phyloP scores from a whole-genome alignment of 306 rosid genomes.

The Prunus mira region DNA sequence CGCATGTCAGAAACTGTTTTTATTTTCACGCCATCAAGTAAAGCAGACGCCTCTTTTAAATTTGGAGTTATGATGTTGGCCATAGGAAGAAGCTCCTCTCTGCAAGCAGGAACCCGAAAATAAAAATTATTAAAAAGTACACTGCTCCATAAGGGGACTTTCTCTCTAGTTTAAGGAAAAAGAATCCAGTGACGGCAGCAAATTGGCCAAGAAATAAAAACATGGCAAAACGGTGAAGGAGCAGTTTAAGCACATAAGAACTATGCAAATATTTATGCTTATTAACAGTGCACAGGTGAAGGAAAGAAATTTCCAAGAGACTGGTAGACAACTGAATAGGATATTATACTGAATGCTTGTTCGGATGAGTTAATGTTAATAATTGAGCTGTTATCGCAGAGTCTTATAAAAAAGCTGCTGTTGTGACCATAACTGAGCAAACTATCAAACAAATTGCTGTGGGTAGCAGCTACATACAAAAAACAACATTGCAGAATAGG shows the following conservation, averaged over 20 bases:
- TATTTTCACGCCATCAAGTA: constrained; percentile 66
- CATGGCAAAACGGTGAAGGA: not conserved
- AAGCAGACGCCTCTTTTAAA: constrained; percentile 79
- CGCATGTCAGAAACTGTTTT: constrained; percentile 82
- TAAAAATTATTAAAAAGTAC: constrained; percentile 1
- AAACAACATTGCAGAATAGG: not conserved
- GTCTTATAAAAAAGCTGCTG: not conserved
- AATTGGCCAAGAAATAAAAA: not conserved
- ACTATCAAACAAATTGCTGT: not conserved
- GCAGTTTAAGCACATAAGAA: not conserved
- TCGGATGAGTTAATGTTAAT: not conserved
- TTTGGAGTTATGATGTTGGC: constrained; percentile 90
- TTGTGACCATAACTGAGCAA: not conserved
- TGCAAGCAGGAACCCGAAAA: constrained; percentile 44
- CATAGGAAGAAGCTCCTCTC: constrained; percentile 85
- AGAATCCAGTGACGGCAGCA: not conserved
- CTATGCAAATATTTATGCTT: not conserved
- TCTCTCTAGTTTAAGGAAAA: no score
- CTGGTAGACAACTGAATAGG: not conserved
- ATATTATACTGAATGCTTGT: not conserved
- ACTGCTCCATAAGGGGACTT: not conserved
- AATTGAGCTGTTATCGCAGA: not conserved
- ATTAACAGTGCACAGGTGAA: not conserved
- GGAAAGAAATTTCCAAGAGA: not conserved
- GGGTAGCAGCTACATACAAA: not conserved